Evolutionary conservation across 805 yeast species (phyloP).

Genomic region (Lachancea fermentati): DNA sequence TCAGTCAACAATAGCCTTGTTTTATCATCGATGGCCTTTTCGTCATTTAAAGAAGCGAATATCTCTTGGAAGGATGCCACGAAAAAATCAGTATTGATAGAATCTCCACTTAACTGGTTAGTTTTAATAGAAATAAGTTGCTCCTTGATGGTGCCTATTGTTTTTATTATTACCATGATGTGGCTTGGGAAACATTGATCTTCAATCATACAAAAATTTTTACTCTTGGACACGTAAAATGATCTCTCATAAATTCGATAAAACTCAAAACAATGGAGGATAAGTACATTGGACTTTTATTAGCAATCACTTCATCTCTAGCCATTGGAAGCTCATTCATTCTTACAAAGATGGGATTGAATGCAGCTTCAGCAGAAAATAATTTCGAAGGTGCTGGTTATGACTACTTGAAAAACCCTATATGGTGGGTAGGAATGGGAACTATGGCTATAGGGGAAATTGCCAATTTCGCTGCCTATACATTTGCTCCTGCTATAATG

Average conservation of each 20-base stretch:
- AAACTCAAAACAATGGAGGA: slow-evolving; percentile 73
- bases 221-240: too few relatives aligned
- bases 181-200: too few relatives aligned
- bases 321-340: slow-evolving; percentile 90
- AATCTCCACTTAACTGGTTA: neutral
- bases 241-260: too few relatives aligned
- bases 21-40: slow-evolving; percentile 7
- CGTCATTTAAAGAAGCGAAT: slow-evolving; percentile 3
- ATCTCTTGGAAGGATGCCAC: slow-evolving; percentile 4
- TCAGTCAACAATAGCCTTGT: slow-evolving; percentile 45
- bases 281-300: slow-evolving; percentile 80
- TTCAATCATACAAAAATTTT: too few relatives aligned
- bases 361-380: slow-evolving; percentile 54
- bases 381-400: slow-evolving; percentile 69
- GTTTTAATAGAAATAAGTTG: neutral
- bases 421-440: slow-evolving; percentile 91
- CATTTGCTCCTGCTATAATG: slow-evolving; percentile 89
- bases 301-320: slow-evolving; percentile 80
- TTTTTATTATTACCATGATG: neutral
- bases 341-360: slow-evolving; percentile 80
- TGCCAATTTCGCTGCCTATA: slow-evolving; percentile 91
- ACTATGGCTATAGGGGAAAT: slow-evolving; percentile 89
- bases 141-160: neutral
- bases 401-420: slow-evolving; percentile 74
- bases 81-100: neutral